Evolutionary conservation across 768 basidiomycete genomes (phyloP).

Genomic region (Tricholoma sp.): DNA sequence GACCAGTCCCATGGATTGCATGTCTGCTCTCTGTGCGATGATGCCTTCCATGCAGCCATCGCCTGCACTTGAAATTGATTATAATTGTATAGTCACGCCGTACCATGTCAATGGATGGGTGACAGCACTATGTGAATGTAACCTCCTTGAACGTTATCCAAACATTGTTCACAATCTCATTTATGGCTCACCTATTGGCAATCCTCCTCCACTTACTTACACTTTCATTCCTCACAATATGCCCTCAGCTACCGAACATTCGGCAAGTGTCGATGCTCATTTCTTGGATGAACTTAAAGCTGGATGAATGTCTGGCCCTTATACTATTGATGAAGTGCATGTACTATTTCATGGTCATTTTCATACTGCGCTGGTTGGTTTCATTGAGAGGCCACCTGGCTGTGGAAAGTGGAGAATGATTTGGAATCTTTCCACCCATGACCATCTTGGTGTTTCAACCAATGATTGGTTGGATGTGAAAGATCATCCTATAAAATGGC

Average conservation of each 20-base stretch:
- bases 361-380: neutral
- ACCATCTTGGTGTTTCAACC: neutral
- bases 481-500: too few species aligned
- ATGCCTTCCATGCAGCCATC: neutral
- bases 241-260: too few species aligned
- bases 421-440: neutral
- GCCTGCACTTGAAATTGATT: neutral
- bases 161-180: neutral
- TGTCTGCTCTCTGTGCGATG: neutral
- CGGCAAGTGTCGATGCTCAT: too few species aligned
- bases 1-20: neutral
- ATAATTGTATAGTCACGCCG: neutral
- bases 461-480: neutral
- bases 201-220: too few species aligned
- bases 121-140: neutral
- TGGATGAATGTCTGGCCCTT: too few species aligned
- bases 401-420: too few species aligned
- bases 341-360: neutral
- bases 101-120: neutral
- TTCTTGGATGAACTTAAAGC: too few species aligned
- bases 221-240: too few species aligned
- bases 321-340: neutral
- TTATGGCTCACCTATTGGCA: too few species aligned
- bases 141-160: neutral
- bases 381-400: too few species aligned